These are phyloP conservation scores for Drechmeria coniospora DNA, from an alignment of 2,329 filamentous ascomycete species.

Conservation along the genomic window DNA sequence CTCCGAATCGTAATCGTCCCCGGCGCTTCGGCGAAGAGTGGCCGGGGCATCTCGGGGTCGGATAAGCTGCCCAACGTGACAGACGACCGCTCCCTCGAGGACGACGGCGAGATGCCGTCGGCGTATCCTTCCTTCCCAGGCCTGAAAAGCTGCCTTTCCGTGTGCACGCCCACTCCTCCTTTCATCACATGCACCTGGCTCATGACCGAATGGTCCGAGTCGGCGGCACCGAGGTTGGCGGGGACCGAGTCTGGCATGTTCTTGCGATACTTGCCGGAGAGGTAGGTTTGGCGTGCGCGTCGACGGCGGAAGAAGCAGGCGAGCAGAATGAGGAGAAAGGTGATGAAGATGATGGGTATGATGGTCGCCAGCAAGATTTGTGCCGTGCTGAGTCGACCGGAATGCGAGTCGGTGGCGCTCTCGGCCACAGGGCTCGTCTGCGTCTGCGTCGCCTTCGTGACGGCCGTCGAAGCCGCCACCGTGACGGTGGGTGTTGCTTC, in stretches of 20 bases:
- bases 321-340: constrained; percentile 17
- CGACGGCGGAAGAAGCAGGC: constrained; percentile 19
- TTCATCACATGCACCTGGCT: constrained; percentile 8
- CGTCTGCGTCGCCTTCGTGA: constrained; percentile 9
- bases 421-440: constrained; percentile 8
- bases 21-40: constrained; percentile 11
- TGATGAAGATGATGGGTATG: constrained; percentile 23
- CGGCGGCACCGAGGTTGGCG: constrained; percentile 13
- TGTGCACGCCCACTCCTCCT: constrained; percentile 2
- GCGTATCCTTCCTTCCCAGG: constrained; percentile 8
- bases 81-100: constrained; percentile 10
- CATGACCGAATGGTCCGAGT: constrained; percentile 10
- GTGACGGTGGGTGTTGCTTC: constrained; percentile 10
- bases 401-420: constrained; percentile 4
- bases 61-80: constrained; percentile 11
- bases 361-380: constrained; percentile 28
- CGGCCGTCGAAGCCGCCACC: constrained; percentile 9
- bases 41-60: constrained; percentile 10
- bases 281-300: constrained; percentile 12
- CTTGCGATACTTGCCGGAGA: constrained; percentile 13
- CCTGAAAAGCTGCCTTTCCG: constrained; percentile 7
- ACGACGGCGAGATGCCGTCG: constrained; percentile 11
- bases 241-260: constrained; percentile 19
- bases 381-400: constrained; percentile 13
- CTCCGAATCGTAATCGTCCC: constrained; percentile 8